Conservation (phyloP, 78 protist genomes). For the Dictyostelium discoideum region DNA sequence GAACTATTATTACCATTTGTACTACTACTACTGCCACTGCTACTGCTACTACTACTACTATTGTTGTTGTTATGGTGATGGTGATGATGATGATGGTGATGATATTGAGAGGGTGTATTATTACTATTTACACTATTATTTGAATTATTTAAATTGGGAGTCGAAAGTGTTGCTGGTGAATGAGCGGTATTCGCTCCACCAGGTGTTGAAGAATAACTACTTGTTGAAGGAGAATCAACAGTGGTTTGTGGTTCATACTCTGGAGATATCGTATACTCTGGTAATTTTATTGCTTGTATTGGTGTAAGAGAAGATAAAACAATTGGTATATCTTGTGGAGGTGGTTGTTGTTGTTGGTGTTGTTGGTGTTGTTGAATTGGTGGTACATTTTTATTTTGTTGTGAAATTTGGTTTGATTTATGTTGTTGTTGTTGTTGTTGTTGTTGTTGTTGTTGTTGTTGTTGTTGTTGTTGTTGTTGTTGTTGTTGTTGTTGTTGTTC, state of each 20-base stretch:
- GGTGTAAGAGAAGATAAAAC: background rate
- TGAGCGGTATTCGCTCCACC: background rate
- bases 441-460: too few species aligned
- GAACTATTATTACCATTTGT: background rate
- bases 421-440: background rate
- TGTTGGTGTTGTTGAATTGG: background rate
- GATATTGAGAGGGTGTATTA: background rate
- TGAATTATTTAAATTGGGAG: slow-evolving; percentile 15
- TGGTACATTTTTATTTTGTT: background rate
- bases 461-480: too few species aligned
- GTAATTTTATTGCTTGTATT: background rate
- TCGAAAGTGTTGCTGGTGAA: background rate
- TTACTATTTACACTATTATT: slow-evolving; percentile 15
- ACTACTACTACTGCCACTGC: background rate
- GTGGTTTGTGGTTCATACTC: background rate
- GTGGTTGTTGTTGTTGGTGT: background rate
- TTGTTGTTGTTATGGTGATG: background rate
- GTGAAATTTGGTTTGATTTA: background rate
- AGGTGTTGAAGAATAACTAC: slow-evolving; percentile 14
- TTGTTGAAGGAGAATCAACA: background rate
- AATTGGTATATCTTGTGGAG: slow-evolving; percentile 6
- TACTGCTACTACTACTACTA: background rate
- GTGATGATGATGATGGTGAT: background rate
- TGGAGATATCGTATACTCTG: slow-evolving; percentile 8
- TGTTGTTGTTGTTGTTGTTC: too few species aligned